phyloP scores from a whole-genome alignment of 2,329 filamentous ascomycete genomes.

The Cladobotryum mycophilum region DNA sequence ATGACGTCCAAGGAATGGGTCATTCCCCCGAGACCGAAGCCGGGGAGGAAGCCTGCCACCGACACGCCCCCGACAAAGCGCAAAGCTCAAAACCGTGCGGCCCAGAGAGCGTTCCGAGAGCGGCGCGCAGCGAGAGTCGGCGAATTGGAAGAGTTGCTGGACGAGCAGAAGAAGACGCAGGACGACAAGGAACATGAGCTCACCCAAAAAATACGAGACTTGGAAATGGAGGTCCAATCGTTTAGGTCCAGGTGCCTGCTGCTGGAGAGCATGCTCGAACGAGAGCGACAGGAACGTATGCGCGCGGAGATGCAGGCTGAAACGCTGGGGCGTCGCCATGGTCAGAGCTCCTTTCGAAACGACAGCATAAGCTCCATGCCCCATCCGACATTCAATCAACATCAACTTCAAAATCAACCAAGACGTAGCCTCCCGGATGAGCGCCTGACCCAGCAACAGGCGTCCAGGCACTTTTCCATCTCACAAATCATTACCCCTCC shows the following conservation, averaged over 20 bases:
- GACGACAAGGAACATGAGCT: constrained; percentile 53
- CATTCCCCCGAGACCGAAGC: constrained; percentile 76
- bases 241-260: constrained; percentile 56
- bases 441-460: constrained; percentile 19
- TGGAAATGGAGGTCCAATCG: constrained; percentile 62
- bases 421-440: constrained; percentile 24
- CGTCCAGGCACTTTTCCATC: constrained; percentile 43
- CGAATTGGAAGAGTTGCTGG: constrained; percentile 63
- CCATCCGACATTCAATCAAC: constrained; percentile 20
- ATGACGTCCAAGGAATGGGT: constrained; percentile 83
- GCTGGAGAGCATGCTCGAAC: constrained; percentile 58
- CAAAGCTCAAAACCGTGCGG: constrained; percentile 89
- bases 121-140: constrained; percentile 77
- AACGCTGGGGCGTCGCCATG: constrained; percentile 25
- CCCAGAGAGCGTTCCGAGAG: constrained; percentile 85
- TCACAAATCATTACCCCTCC: constrained; percentile 52
- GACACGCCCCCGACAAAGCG: constrained; percentile 90
- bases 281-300: constrained; percentile 46
- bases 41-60: constrained; percentile 87
- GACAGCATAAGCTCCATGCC: constrained; percentile 21
- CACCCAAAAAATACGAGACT: constrained; percentile 48
- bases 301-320: constrained; percentile 37
- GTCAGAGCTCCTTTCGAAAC: constrained; percentile 23
- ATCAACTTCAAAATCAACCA: constrained; percentile 22
- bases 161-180: constrained; percentile 52